Percentiles rank a stretch among this genome's conserved stretches.
These are phyloP conservation scores for Vigna hirtella DNA, from an alignment of 306 rosid species.

Conservation along the genomic window DNA sequence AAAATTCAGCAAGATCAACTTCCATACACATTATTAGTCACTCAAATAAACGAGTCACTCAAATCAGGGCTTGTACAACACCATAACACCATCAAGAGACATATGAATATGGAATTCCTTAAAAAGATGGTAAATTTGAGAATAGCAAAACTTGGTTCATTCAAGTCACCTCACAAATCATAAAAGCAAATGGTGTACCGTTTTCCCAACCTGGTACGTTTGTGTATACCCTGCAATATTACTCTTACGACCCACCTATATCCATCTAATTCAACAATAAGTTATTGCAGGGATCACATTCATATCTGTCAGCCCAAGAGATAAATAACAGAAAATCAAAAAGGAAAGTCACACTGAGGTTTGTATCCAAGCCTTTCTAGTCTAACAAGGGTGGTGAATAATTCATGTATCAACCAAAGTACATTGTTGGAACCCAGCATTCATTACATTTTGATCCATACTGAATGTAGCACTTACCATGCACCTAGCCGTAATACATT, in stretches of 20 bases:
- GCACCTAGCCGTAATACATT: too few species aligned
- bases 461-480: too few species aligned
- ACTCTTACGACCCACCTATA: not conserved
- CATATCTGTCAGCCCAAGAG: not conserved
- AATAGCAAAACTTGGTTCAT: not conserved
- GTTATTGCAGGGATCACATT: not conserved
- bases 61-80: too few species aligned
- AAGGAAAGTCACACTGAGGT: not conserved
- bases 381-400: not conserved
- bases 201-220: not conserved
- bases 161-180: not conserved
- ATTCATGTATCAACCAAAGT: not conserved
- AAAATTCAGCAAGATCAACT: too few species aligned
- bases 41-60: not conserved
- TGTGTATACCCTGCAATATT: too few species aligned
- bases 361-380: not conserved
- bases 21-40: slow-evolving; percentile 1
- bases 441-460: too few species aligned
- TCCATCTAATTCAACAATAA: too few species aligned
- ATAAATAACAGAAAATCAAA: not conserved
- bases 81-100: too few species aligned
- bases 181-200: not conserved
- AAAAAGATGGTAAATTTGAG: not conserved
- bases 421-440: too few species aligned
- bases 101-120: too few species aligned